phyloP scores from a whole-genome alignment of 768 basidiomycete species.

The Psilocybe azurescens region DNA sequence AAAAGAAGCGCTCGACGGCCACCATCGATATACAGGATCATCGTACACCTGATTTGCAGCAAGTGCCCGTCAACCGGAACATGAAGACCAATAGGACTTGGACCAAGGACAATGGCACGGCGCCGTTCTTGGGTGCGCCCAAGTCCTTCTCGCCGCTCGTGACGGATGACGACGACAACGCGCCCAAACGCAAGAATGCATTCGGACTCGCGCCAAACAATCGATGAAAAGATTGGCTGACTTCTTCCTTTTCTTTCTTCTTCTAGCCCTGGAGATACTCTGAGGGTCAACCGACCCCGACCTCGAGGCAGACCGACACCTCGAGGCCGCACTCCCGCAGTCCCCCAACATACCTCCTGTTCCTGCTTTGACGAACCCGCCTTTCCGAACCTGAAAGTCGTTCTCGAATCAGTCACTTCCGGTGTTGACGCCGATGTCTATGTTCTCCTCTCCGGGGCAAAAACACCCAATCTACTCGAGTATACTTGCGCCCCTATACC shows the following conservation, averaged over 20 bases:
- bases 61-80: slow-evolving; percentile 48
- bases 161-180: slow-evolving; percentile 29
- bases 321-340: slow-evolving; percentile 21
- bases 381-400: slow-evolving; percentile 8
- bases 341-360: background rate
- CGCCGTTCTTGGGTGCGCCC: slow-evolving; percentile 40
- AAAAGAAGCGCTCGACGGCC: slow-evolving; percentile 36
- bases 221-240: slow-evolving; percentile 29
- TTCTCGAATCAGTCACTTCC: no score
- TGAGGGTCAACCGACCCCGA: slow-evolving; percentile 52
- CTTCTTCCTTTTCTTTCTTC: background rate
- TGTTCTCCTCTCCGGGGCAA: no score
- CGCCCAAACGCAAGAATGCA: slow-evolving; percentile 43
- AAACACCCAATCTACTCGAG: no score
- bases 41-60: slow-evolving; percentile 43
- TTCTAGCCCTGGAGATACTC: slow-evolving; percentile 49
- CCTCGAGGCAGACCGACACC: slow-evolving; percentile 52
- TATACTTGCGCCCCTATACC: no score
- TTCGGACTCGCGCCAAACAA: slow-evolving; percentile 37
- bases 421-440: no score
- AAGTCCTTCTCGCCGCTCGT: slow-evolving; percentile 50
- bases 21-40: slow-evolving; percentile 23
- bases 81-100: background rate
- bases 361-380: background rate
- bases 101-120: slow-evolving; percentile 21